Evolutionary conservation across 805 yeast genomes (phyloP), one percentile per base, ranked within the genome.

Genomic region (Starmerella sp.): DNA sequence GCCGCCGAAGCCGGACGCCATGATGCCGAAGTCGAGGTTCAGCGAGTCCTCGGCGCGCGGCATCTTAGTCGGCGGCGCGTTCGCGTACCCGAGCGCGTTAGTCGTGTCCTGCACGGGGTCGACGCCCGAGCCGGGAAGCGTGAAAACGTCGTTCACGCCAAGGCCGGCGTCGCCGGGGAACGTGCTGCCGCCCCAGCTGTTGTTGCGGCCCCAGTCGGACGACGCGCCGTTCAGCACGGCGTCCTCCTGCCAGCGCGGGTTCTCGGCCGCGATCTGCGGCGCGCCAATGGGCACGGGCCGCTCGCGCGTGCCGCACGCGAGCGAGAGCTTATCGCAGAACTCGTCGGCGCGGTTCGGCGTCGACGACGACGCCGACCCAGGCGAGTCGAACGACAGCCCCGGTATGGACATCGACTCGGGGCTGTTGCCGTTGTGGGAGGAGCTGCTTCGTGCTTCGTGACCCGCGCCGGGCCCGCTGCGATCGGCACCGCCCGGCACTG

Each of bases 271-370:
- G 29, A 60, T 59, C 15, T 42, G 49, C 5, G 62, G 63, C n/a
- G 57, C 59, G 37, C 42, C 41, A 9, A 50, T 49, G 93, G 59
- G 53, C 5, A 51, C 48, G 2, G 60, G 95, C 59, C 78, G 70
- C 14, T 75, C 75, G 62, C 75, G 81, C 6, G 83, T 82, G 15
- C 96, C 97, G 69, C 97, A 90, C 0, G 89, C 97, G 67, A 81
- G 77, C 58, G 79, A 78, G 65, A 91, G 75, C 62, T 82, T 79
- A 30, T 78, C 77, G 66, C 97, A 91, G 66, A 91, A 91, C 53
- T 83, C 81, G 60, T 83, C 81, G 10, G 62, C 62, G 6, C 53
- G 41, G 35, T 41, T 51, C 14, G 61, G 60, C 38, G 47, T 44
- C 37, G 39, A 22, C 6, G 49, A 29, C 6, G 49, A 46, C 34